Evolutionary conservation across 2,329 filamentous ascomycete genomes (phyloP).

Genomic region (Stemphylium vesicarium): DNA sequence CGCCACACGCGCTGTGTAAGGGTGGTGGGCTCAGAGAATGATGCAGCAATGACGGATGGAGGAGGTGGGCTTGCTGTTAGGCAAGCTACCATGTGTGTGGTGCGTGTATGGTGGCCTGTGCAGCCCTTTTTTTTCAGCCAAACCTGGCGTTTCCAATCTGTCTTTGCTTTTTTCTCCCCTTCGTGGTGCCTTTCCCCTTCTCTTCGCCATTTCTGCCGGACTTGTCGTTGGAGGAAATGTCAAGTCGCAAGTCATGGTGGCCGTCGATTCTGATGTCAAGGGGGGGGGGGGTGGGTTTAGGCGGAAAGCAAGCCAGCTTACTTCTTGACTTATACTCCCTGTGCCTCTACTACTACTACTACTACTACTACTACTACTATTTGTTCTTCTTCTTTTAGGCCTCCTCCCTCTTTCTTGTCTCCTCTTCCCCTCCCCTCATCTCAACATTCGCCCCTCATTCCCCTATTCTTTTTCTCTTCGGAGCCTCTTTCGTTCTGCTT

Average conservation of each 20-base stretch:
- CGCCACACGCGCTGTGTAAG: slow-evolving; percentile 12
- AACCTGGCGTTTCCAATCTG: slow-evolving; percentile 15
- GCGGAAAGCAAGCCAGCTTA: neutral
- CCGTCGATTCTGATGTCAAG: slow-evolving; percentile 7
- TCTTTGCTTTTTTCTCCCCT: slow-evolving; percentile 14
- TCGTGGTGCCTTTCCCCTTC: too few relatives aligned
- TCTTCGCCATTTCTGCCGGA: slow-evolving; percentile 3
- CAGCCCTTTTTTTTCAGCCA: slow-evolving; percentile 2
- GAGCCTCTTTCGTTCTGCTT: neutral
- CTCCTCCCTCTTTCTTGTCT: slow-evolving; percentile 1
- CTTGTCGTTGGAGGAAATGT: slow-evolving; percentile 1
- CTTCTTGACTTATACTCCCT: neutral
- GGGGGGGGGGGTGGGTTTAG: neutral
- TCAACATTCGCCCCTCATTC: neutral
- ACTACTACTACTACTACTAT: too few relatives aligned
- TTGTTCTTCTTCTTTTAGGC: too few relatives aligned
- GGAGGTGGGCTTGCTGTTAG: neutral
- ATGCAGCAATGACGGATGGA: slow-evolving; percentile 5
- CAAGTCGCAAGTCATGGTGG: slow-evolving; percentile 7
- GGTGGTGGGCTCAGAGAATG: slow-evolving; percentile 1
- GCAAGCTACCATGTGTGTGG: too few relatives aligned
- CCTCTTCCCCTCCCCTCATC: neutral
- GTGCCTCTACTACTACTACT: neutral
- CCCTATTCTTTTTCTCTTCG: neutral
- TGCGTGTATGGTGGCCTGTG: slow-evolving; percentile 8